Evolutionary conservation across 2,329 filamentous ascomycete genomes (phyloP).

Genomic region (Aspergillaceae sp.): DNA sequence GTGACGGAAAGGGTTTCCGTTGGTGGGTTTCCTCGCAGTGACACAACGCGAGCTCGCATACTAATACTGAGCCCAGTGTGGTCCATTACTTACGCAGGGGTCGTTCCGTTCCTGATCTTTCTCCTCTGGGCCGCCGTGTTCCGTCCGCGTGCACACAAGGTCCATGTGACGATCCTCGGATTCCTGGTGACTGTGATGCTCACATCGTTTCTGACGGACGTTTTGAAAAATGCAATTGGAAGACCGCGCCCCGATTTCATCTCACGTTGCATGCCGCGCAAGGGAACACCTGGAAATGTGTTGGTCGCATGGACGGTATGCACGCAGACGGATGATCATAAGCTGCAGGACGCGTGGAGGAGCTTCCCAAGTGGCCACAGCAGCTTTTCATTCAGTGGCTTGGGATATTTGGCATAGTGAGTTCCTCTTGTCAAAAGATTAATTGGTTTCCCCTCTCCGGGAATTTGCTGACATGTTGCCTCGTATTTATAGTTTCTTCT

Average conservation of each 20-base stretch:
- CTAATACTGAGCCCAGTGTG: slow-evolving; percentile 34
- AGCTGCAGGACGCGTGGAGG: slow-evolving; percentile 56
- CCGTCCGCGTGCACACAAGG: slow-evolving; percentile 62
- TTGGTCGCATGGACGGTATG: slow-evolving; percentile 44
- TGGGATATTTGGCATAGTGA: slow-evolving; percentile 50
- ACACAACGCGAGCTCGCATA: not conserved
- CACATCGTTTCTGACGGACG: slow-evolving; percentile 74
- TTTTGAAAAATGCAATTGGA: slow-evolving; percentile 82
- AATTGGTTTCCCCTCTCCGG: not conserved
- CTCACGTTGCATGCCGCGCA: slow-evolving; percentile 68
- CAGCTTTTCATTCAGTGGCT: slow-evolving; percentile 52
- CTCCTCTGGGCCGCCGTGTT: slow-evolving; percentile 55
- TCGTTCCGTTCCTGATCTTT: slow-evolving; percentile 60
- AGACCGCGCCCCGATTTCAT: slow-evolving; percentile 79
- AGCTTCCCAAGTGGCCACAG: slow-evolving; percentile 57
- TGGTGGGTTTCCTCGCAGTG: slow-evolving; percentile 38
- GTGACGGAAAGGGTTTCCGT: slow-evolving; percentile 74
- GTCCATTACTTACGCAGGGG: slow-evolving; percentile 71
- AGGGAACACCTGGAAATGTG: slow-evolving; percentile 46
- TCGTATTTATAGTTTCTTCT: slow-evolving; percentile 31
- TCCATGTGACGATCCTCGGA: slow-evolving; percentile 76
- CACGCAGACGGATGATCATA: slow-evolving; percentile 44
- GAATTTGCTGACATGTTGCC: not conserved
- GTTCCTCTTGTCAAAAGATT: slow-evolving; percentile 5
- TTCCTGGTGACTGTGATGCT: slow-evolving; percentile 69